Evolutionary conservation across 2,329 filamentous ascomycete genomes (phyloP).

Genomic region (Trichoderma pleuroti): DNA sequence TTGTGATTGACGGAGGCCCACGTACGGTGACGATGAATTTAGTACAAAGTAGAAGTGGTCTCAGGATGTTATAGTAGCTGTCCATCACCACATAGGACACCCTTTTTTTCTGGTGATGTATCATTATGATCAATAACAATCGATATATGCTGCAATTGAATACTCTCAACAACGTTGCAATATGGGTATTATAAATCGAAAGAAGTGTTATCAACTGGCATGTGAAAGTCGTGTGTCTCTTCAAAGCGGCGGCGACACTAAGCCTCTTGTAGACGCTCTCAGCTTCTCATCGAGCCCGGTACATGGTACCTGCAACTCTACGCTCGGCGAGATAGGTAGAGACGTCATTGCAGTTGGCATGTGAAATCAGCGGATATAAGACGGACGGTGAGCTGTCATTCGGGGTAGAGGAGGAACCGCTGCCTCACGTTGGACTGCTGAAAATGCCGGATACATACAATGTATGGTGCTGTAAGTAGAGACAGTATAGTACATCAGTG

Average conservation of each 20-base stretch:
- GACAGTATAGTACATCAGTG: background rate
- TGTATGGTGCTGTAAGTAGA: background rate
- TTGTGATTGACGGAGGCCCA: background rate
- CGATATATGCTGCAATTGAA: background rate
- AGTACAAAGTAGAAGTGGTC: background rate
- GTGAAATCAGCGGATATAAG: slow-evolving; percentile 16
- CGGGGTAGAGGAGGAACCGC: background rate
- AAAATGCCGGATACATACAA: background rate
- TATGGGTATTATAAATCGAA: background rate
- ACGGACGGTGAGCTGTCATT: background rate
- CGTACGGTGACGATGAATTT: background rate
- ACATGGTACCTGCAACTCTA: background rate
- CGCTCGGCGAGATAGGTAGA: slow-evolving; percentile 31
- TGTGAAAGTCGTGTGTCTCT: background rate
- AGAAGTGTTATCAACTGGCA: background rate
- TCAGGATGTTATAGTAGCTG: too few relatives aligned
- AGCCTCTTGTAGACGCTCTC: background rate
- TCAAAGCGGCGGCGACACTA: slow-evolving; percentile 9
- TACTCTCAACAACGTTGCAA: background rate
- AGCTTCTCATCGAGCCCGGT: background rate
- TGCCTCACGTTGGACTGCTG: background rate
- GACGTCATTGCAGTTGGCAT: slow-evolving; percentile 33
- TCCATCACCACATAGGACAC: background rate
- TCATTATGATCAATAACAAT: background rate
- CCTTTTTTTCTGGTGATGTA: background rate